Evolutionary conservation across 106 monocot genomes (phyloP).

Genomic region (Hemerocallis citrina): DNA sequence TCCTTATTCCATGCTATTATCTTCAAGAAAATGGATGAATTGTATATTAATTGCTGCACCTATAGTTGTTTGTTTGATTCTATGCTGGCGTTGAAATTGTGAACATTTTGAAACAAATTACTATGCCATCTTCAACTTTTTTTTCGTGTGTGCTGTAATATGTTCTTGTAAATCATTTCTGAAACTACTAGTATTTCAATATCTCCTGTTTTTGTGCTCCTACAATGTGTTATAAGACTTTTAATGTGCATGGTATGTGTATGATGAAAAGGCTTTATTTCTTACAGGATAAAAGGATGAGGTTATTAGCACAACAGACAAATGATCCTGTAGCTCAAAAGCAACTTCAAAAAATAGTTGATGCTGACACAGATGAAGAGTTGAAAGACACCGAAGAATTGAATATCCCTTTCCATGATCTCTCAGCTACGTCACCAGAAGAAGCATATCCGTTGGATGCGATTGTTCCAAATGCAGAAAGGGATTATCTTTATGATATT

Average conservation of each 20-base stretch:
- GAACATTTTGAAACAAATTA: no score
- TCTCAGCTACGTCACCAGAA: conserved; percentile 43
- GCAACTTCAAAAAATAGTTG: conserved; percentile 14
- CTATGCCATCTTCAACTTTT: no score
- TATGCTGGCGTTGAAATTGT: no score
- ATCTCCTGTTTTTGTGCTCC: no score
- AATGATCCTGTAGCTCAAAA: conserved; percentile 25
- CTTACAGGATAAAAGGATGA: conserved; percentile 34
- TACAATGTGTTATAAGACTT: no score
- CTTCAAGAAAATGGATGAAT: no score
- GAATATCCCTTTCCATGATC: conserved; percentile 72
- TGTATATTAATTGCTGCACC: no score
- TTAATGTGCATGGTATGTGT: not conserved
- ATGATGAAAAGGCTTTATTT: not conserved
- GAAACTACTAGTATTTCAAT: no score
- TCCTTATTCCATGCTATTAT: no score
- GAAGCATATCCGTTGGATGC: conserved; percentile 54
- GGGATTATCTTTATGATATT: conserved; percentile 46
- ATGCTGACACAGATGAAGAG: conserved; percentile 16
- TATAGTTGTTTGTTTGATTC: no score
- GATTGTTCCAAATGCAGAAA: conserved; percentile 54
- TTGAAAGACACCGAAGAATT: conserved; percentile 11
- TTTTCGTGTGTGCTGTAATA: no score
- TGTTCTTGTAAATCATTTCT: no score
- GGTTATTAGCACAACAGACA: conserved; percentile 21